Conservation (phyloP, 768 basidiomycete genomes). For the Pholiota molesta region DNA sequence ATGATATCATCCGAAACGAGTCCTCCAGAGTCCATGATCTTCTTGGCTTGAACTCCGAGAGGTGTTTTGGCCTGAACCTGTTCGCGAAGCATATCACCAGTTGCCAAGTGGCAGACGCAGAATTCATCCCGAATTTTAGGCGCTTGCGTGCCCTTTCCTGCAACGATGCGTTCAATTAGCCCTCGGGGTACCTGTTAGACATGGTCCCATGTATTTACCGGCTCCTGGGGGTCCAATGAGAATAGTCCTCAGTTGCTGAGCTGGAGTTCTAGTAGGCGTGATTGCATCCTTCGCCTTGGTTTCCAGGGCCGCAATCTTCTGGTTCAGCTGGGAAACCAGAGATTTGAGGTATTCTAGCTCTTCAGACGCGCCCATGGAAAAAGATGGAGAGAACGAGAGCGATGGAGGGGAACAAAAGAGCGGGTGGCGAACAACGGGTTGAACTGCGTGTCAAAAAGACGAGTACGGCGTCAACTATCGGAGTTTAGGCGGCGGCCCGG, state of each 20-base stretch:
- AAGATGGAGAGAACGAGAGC: slow-evolving; percentile 14
- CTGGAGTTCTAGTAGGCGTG: slow-evolving; percentile 59
- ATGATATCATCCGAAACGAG: slow-evolving; percentile 96
- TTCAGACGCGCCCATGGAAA: slow-evolving; percentile 62
- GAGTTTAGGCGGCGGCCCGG: slow-evolving; percentile 31
- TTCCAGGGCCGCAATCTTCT: slow-evolving; percentile 86
- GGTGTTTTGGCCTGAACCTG: slow-evolving; percentile 87
- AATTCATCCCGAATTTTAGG: slow-evolving; percentile 90
- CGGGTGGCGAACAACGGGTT: slow-evolving; percentile 5
- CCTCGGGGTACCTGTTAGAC: not conserved
- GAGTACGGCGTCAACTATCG: slow-evolving; percentile 24
- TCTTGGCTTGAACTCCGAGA: slow-evolving; percentile 92
- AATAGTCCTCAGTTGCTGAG: slow-evolving; percentile 85
- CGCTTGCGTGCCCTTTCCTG: slow-evolving; percentile 98
- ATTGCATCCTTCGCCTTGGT: slow-evolving; percentile 53
- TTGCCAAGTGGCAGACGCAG: slow-evolving; percentile 97
- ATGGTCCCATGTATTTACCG: slow-evolving; percentile 54
- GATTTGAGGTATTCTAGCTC: slow-evolving; percentile 96
- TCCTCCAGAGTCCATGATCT: slow-evolving; percentile 96
- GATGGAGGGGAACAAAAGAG: slow-evolving; percentile 12
- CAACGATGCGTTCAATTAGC: slow-evolving; percentile 7
- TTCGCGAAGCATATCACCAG: slow-evolving; percentile 97
- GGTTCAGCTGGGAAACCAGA: slow-evolving; percentile 87
- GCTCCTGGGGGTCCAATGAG: slow-evolving; percentile 97
- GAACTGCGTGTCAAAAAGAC: slow-evolving; percentile 25